Base-by-base conservation (phyloP, 179 eudicot species). In the Monotropa hypopitys region DNA sequence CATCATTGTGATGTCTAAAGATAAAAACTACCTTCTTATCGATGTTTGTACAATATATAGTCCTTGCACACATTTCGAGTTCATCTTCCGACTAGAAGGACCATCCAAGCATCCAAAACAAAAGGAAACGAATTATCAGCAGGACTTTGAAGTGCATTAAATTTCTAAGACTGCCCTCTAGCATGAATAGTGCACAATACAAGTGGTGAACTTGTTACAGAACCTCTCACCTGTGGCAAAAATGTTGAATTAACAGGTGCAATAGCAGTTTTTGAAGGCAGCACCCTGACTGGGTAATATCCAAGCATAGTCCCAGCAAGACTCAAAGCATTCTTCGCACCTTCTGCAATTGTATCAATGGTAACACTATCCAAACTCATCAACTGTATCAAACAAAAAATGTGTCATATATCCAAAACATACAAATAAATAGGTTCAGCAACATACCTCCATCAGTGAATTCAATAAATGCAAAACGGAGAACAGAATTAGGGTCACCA, bases 161-260 rank as follows among this genome's bases (percentile, higher is more conserved):
- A 18, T 43, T 75, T 43, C 40, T 16, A 28, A 26, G 21, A 56
- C 67, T 35, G 51, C 42, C 65, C 13, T n/a, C n/a, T 35, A 35
- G 50, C 49, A 74, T 40, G 20, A 76, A 65, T 33, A 51, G 21
- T 49, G 53, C 66, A 77, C 38, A 35, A 38, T 56, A 38, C 56
- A 72, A 72, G 57, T 21, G 21, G 13, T 21, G n/a, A 23, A 50
- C 38, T 57, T 15, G 23, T 12, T n/a, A 23, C 62, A 70, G 28
- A 71, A 56, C 13, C 79, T 78, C 91, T 80, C 75, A 94, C 98
- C 93, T 84, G 82, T 3, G 98, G 98, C 81, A 94, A 82, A 83
- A 90, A 91, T 42, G 93, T 92, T 49, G 96, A 97, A 83, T 94
- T 94, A 32, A 94, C 98, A 56, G 98, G 98, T 83, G 98, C 98